Conservation (phyloP, 371 early-diverging fungal species). For the Blakeslea trispora region DNA sequence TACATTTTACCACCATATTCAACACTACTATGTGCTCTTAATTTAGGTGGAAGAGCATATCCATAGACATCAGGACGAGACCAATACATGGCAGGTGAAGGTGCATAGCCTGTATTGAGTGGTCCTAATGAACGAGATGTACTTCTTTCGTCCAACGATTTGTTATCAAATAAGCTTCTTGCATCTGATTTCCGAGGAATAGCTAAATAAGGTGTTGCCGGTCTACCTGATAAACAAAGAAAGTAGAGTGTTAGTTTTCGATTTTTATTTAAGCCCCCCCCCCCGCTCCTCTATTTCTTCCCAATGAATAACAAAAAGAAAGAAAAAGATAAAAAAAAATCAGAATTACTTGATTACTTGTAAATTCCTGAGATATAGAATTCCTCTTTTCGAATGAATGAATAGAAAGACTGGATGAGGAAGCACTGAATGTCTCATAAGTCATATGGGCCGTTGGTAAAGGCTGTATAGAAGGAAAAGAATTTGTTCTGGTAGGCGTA, state of each 20-base stretch:
- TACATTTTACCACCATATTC: constrained; percentile 74
- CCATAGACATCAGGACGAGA: constrained; percentile 64
- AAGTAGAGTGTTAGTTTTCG: too few species aligned
- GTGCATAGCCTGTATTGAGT: constrained; percentile 7
- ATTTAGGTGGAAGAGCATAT: constrained; percentile 53
- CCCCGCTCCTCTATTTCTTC: not conserved
- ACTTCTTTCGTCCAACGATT: constrained; percentile 3
- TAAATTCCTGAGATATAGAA: constrained; percentile 7
- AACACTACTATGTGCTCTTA: constrained; percentile 81
- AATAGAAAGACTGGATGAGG: constrained; percentile 14
- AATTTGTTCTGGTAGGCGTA: not conserved
- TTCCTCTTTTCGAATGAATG: constrained; percentile 8
- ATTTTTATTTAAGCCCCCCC: too few species aligned
- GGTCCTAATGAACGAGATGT: too few species aligned
- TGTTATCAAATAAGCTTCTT: not conserved
- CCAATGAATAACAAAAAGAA: too few species aligned
- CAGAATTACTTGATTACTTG: constrained; percentile 19
- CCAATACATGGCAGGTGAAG: constrained; percentile 90
- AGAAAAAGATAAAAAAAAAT: not conserved
- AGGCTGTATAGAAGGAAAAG: not conserved
- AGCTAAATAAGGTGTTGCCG: too few species aligned
- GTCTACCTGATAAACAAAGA: too few species aligned
- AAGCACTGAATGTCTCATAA: constrained; percentile 17
- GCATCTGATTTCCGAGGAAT: too few species aligned
- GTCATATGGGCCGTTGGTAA: constrained; percentile 9